Conservation (phyloP, 2,329 filamentous ascomycete genomes). For the Exophiala oligosperma region DNA sequence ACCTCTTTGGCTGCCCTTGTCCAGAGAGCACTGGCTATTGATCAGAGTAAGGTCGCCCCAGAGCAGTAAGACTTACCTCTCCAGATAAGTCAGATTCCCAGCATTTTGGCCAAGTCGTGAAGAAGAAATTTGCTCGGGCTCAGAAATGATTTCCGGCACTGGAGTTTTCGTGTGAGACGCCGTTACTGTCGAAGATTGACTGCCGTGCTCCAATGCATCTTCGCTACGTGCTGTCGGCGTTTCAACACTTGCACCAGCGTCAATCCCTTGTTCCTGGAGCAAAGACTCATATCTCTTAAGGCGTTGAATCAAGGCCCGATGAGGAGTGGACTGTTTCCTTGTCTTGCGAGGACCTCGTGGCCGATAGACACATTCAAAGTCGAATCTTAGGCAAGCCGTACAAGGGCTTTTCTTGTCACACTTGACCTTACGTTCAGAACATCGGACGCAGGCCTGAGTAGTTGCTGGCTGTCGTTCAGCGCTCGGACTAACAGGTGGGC, state of each 20-base stretch:
- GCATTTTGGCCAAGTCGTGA: conserved; percentile 23
- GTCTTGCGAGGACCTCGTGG: conserved; percentile 19
- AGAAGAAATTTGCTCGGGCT: conserved; percentile 14
- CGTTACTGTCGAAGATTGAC: no score
- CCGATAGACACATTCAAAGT: conserved; percentile 35
- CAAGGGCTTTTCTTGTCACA: conserved; percentile 46
- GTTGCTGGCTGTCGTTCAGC: no score
- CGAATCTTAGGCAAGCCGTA: conserved; percentile 43
- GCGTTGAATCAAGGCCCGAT: conserved; percentile 12
- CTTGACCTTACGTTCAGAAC: conserved; percentile 44
- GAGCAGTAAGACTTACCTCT: conserved; percentile 22
- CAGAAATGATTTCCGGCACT: conserved; percentile 5
- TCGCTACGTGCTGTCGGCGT: neutral
- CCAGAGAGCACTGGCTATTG: conserved; percentile 28
- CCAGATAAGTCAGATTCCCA: conserved; percentile 21
- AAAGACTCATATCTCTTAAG: conserved; percentile 24
- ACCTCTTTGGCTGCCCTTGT: conserved; percentile 31
- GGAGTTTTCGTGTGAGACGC: neutral
- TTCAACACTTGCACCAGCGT: conserved; percentile 8
- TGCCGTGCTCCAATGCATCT: no score
- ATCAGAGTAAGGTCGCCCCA: conserved; percentile 13
- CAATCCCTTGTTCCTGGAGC: conserved; percentile 25
- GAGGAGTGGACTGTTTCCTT: conserved; percentile 21
- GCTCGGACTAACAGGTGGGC: no score
- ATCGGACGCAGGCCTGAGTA: conserved; percentile 34